Base-by-base conservation (phyloP, 2,329 filamentous ascomycete species). In the Fusarium incarnatum region DNA sequence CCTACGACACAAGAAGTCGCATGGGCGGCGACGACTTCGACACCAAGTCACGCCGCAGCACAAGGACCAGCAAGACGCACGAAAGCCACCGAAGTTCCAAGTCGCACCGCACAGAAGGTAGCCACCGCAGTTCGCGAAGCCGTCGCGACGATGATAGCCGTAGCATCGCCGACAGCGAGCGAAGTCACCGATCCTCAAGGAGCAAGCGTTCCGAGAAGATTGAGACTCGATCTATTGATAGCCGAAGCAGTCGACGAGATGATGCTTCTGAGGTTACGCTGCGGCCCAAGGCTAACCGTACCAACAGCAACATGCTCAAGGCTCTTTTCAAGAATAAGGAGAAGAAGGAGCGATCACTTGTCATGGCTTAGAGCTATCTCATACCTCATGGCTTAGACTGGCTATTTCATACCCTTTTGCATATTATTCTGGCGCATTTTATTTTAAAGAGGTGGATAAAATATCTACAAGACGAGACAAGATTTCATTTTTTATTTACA, bases 321-420 rank as follows among this genome's bases (percentile, higher is more conserved):
- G 79, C 82, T 5, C 69, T 89, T 60, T 89, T 89, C 75, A 87
- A 85, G 81, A 85, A 82, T 79, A 88, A 86, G 79, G 86, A 85
- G 77, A 82, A 83, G 63, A 76, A 72, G 40, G 80, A 81, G 58
- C 78, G 78, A 49, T 76, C 76, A 30, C 60, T 78, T 42, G 77
- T 79, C 45, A 58, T 77, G 37, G 77, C 76, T 25, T 27, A 27
- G 8, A 27, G 25, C 37, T 40, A 40, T 25, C 49, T 27, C 9
- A 27, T 27, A 28, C 10, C 27, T 28, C 5, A 12, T 2, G 27
- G 27, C 27, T 28, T 28, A 28, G 27, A 28, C 27, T 28, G 27
- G 28, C 28, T 30, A 30, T 30, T 30, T 58, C 28, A 40, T 47
- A 28, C n/a, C 15, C 48, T 55, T 57, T 58, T 60, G 45, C 62